Evolutionary conservation across 2,329 filamentous ascomycete species (phyloP).

Genomic region (Neofusicoccum kwambonambiense): DNA sequence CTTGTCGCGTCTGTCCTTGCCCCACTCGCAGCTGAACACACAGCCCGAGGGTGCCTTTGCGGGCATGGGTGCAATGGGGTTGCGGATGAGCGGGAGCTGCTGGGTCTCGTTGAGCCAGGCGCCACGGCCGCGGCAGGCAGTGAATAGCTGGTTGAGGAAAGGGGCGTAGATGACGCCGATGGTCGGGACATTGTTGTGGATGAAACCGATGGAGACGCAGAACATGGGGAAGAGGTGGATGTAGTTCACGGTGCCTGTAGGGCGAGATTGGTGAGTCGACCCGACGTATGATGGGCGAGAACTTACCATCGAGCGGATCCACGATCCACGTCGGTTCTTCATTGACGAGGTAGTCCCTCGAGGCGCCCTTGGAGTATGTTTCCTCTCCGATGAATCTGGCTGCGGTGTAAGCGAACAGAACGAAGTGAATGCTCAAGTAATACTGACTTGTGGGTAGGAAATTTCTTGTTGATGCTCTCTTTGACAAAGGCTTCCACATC

Average conservation of each 20-base stretch:
- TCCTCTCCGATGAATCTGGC: conserved; percentile 74
- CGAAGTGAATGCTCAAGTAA: background rate
- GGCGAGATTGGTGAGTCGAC: conserved; percentile 5
- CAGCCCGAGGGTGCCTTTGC: conserved; percentile 65
- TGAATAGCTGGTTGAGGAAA: conserved; percentile 67
- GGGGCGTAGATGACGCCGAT: conserved; percentile 74
- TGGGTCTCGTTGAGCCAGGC: conserved; percentile 68
- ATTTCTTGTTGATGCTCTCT: conserved; percentile 56
- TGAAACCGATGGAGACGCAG: conserved; percentile 73
- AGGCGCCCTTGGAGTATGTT: conserved; percentile 66
- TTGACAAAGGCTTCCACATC: conserved; percentile 73
- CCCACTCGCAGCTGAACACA: conserved; percentile 75
- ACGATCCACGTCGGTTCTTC: conserved; percentile 70
- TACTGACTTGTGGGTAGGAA: conserved; percentile 65
- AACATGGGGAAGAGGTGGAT: conserved; percentile 80
- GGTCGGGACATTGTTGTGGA: conserved; percentile 58
- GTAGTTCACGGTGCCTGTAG: conserved; percentile 69
- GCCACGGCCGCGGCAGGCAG: conserved; percentile 63
- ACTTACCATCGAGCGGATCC: conserved; percentile 68
- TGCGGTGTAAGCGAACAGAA: background rate
- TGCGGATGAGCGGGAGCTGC: conserved; percentile 61
- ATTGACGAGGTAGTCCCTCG: conserved; percentile 66
- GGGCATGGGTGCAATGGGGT: conserved; percentile 63
- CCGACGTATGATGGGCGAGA: background rate
- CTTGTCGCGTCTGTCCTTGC: conserved; percentile 68